Evolutionary conservation across 179 eudicot species (phyloP).

Genomic region (Silene vulgaris): DNA sequence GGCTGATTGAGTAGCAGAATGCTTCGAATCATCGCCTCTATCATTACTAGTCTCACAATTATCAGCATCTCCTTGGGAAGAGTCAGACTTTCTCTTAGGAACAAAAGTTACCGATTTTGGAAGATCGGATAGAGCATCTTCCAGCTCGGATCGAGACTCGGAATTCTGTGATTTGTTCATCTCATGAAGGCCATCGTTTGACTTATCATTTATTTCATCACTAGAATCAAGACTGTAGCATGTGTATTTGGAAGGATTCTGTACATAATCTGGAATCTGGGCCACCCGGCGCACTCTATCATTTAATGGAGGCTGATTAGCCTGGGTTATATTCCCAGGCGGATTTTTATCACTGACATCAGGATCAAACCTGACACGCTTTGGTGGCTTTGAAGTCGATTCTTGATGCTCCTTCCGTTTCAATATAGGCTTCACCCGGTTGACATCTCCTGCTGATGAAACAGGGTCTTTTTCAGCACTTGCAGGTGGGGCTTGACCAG

Average conservation of each 20-base stretch:
- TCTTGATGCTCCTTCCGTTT: slow-evolving; percentile 39
- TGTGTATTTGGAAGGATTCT: slow-evolving; percentile 49
- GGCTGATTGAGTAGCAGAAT: slow-evolving; percentile 21
- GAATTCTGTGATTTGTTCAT: slow-evolving; percentile 20
- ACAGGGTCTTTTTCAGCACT: slow-evolving; percentile 18
- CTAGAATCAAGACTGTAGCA: slow-evolving; percentile 47
- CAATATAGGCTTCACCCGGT: slow-evolving; percentile 42
- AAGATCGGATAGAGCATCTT: slow-evolving; percentile 21
- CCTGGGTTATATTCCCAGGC: slow-evolving; percentile 15
- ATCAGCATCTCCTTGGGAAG: slow-evolving; percentile 20
- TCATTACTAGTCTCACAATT: slow-evolving; percentile 12
- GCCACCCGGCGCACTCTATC: slow-evolving; percentile 22
- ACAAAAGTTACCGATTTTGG: slow-evolving; percentile 35
- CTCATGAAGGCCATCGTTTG: slow-evolving; percentile 31
- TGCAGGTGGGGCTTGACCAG: slow-evolving; percentile 12
- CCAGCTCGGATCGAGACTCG: slow-evolving; percentile 11
- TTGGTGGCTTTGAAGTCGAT: slow-evolving; percentile 33
- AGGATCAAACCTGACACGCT: slow-evolving; percentile 57
- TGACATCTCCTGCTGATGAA: slow-evolving; percentile 20
- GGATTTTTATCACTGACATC: slow-evolving; percentile 16
- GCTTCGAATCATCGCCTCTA: slow-evolving; percentile 22
- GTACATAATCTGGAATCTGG: slow-evolving; percentile 46
- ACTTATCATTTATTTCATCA: slow-evolving; percentile 29
- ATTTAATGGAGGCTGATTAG: slow-evolving; percentile 15
- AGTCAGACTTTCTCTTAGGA: slow-evolving; percentile 41